These are phyloP conservation scores for Coniochaeta sp. DNA, from an alignment of 2,329 filamentous ascomycete genomes.

Conservation along the genomic window DNA sequence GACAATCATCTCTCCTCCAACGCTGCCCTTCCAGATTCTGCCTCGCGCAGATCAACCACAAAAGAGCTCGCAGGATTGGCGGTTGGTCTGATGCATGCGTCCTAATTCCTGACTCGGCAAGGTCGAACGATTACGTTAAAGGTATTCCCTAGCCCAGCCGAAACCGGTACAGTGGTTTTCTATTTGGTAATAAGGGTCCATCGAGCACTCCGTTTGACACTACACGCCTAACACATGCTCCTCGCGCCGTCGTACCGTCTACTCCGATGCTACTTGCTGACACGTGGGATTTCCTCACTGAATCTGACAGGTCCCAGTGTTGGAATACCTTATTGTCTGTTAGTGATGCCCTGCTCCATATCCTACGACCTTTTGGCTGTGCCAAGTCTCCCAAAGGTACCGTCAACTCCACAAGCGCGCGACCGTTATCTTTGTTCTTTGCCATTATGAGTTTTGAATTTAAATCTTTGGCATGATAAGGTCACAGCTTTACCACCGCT, in stretches of 20 bases:
- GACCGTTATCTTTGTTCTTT: conserved; percentile 19
- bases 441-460: conserved; percentile 28
- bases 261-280: conserved; percentile 5
- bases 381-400: conserved; percentile 8
- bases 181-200: conserved; percentile 39
- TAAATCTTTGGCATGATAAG: conserved; percentile 25
- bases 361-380: not conserved
- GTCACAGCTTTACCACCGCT: conserved; percentile 9
- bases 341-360: not conserved
- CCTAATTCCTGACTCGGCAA: conserved; percentile 20
- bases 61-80: not conserved
- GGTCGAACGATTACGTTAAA: conserved; percentile 40
- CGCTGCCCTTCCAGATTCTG: not conserved
- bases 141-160: conserved; percentile 21
- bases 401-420: conserved; percentile 5
- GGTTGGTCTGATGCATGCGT: not conserved
- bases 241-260: conserved; percentile 6
- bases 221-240: conserved; percentile 8
- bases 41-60: not conserved
- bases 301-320: not conserved
- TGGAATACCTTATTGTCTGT: not conserved
- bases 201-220: conserved; percentile 7
- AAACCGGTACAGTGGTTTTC: conserved; percentile 25
- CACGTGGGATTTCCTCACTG: not conserved
- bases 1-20: not conserved